Evolutionary conservation across 2,329 filamentous ascomycete genomes (phyloP), one percentile per base, ranked within the genome.

Genomic region (Aaosphaeria arxii): DNA sequence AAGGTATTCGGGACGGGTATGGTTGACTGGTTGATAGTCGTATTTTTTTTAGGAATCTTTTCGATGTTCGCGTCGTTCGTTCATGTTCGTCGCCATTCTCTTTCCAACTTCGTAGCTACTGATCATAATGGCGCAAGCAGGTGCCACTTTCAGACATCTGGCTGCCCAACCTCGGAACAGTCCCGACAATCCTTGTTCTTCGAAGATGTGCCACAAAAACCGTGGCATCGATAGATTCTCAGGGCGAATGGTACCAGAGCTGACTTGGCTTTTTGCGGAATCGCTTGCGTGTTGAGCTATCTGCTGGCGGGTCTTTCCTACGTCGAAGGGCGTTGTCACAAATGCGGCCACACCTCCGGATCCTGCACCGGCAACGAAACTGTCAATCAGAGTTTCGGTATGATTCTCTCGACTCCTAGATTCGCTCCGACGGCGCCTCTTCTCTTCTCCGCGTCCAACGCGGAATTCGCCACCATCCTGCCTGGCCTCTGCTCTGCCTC

Each of bases 101-200:
- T 99, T 99, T 44, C 94, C 91, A 35, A 97, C 82, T 71, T 99
- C 94, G 70, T 97, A 99, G 66, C 87, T 96, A 67, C 89, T 95
- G 66, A 99, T 97, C 94, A 99, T 99, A 67, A 99, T 97, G 30
- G 94, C 94, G 71, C 94, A 99, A 0, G 92, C 90, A 1, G 94
- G 94, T 1, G 94, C 92, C 5, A 99, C 91, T 69, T 97, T 97
- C 51, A 97, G 76, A 57, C 90, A 95, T 36, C 94, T 80, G 0
- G 94, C 91, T 28, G 90, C 86, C 89, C 91, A 96, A 40, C 94
- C 94, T 59, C 80, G 88, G 82, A 95, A 97, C 5, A 99, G 74
- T 0, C 94, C 94, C 1, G 81, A 67, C 11, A 84, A 67, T 2
- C 94, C 94, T 71, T 97, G 92, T 46, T 87, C 87, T 58, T 83